A percentile compares a stretch with the other conserved stretches of the same genome.
Evolutionary conservation across 2,329 filamentous ascomycete genomes (phyloP).

Genomic region (Phyllosticta paracitricarpa): DNA sequence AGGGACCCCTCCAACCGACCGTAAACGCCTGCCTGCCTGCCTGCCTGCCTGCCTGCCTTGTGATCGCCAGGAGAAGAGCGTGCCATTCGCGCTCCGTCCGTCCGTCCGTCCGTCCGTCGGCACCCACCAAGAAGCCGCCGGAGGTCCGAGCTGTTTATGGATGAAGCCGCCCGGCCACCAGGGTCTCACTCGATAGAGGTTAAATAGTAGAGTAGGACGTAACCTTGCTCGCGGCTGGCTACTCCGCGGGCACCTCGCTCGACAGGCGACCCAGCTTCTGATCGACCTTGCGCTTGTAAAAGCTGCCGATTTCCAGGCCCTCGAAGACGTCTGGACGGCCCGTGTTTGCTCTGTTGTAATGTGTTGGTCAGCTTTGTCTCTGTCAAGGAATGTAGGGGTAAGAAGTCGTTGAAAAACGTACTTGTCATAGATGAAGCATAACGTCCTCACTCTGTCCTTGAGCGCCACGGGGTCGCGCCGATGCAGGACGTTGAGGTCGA

Average conservation of each 20-base stretch:
- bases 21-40: no score
- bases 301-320: neutral
- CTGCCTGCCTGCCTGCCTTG: no score
- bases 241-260: neutral
- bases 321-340: neutral
- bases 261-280: neutral
- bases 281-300: neutral
- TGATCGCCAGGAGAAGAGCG: no score
- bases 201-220: no score
- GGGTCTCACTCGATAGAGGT: no score
- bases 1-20: no score
- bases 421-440: slow-evolving; percentile 31
- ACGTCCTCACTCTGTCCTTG: slow-evolving; percentile 34
- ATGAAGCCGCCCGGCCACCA: no score
- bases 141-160: no score
- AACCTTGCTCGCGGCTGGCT: neutral
- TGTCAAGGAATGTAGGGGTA: neutral
- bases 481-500: slow-evolving; percentile 13
- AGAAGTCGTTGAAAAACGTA: slow-evolving; percentile 14
- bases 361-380: neutral
- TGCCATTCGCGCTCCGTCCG: no score
- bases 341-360: neutral
- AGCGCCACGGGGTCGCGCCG: slow-evolving; percentile 43
- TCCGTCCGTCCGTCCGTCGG: no score
- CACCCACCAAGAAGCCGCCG: no score